Conservation (phyloP, 345 rosid genomes). For the Crucihimalaya himalaica region DNA sequence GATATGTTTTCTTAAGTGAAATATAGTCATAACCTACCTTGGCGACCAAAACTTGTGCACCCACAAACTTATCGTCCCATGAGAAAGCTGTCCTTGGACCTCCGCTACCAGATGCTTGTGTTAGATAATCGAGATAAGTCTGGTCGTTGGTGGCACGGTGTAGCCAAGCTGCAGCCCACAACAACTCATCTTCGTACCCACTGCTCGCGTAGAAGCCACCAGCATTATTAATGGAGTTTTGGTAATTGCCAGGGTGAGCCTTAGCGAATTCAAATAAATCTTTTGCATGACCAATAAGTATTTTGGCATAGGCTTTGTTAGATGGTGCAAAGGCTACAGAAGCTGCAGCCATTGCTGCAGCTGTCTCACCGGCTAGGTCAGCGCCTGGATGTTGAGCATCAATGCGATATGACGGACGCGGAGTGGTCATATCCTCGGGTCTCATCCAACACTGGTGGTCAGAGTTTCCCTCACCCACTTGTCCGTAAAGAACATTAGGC, state of each 20-base stretch:
- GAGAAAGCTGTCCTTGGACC: constrained; percentile 67
- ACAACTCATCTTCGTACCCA: constrained; percentile 70
- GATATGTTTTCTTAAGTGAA: neutral
- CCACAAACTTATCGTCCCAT: constrained; percentile 94
- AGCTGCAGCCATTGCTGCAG: constrained; percentile 76
- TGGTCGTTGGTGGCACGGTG: constrained; percentile 73
- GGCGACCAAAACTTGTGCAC: constrained; percentile 83
- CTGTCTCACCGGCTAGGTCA: constrained; percentile 67
- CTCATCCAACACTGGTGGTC: constrained; percentile 77
- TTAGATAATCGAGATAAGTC: constrained; percentile 61
- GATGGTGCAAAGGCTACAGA: constrained; percentile 48
- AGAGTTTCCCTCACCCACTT: constrained; percentile 60
- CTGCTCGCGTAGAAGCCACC: constrained; percentile 50
- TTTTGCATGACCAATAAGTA: constrained; percentile 55
- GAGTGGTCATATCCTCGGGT: constrained; percentile 79
- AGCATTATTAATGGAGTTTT: constrained; percentile 42
- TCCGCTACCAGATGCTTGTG: constrained; percentile 64
- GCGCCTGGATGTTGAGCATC: constrained; percentile 62
- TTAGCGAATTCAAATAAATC: constrained; percentile 53
- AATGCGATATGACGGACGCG: constrained; percentile 47
- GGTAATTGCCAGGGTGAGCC: constrained; percentile 39
- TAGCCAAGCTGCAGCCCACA: constrained; percentile 98
- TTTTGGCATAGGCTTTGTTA: constrained; percentile 43
- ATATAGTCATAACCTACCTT: constrained; percentile 49
- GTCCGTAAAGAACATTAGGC: constrained; percentile 53